Evolutionary conservation across 768 basidiomycete species (phyloP), one percentile per base, ranked within the genome.

Genomic region (Holtermannia corniformis): DNA sequence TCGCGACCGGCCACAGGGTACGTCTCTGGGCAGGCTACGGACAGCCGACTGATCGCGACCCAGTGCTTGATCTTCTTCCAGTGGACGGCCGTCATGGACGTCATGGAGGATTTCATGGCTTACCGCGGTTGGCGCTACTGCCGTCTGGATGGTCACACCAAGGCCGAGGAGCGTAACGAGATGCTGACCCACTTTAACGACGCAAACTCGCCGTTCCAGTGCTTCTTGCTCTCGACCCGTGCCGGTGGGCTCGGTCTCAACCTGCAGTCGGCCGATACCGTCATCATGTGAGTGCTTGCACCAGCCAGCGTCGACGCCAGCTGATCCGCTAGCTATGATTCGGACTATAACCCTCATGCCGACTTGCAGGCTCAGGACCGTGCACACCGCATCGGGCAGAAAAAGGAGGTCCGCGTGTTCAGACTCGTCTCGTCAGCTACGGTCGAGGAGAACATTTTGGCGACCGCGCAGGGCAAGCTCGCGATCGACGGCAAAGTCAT

Each of bases 401-500:
- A 95, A 54, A 93, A 92, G 73, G 87, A 91, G 43, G 95, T 99
- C 19, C 83, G 92, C 26, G 97, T 99, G 58, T 78, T 97, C 59
- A 83, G 93, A 57, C 87, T 99, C 72, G 92, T 99, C 70, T 95
- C 93, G 3, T 89, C 95, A 73, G 90, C 91, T 77, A 93, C 91
- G 58, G 90, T 99, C 21, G 95, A 97, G 74, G 95, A 97, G 74
- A 89, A 91, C 3, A 95, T 97, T 81, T 86, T 96, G 56, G 86
- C 88, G 43, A 82, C 91, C 58, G 95, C 95, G 4, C 82, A 87
- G 53, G 87, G 82, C 75, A 99, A 99, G 77, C 84, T 96, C 24
- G 93, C 93, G 65, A 92, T 99, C 65, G 95, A 99, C 71, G 91
- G 93, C 76, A 97, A 99, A 73, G 93, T 95, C 75, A 96, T 96